Evolutionary conservation across 2,329 filamentous ascomycete genomes (phyloP).

Genomic region (Neobulgaria alba): DNA sequence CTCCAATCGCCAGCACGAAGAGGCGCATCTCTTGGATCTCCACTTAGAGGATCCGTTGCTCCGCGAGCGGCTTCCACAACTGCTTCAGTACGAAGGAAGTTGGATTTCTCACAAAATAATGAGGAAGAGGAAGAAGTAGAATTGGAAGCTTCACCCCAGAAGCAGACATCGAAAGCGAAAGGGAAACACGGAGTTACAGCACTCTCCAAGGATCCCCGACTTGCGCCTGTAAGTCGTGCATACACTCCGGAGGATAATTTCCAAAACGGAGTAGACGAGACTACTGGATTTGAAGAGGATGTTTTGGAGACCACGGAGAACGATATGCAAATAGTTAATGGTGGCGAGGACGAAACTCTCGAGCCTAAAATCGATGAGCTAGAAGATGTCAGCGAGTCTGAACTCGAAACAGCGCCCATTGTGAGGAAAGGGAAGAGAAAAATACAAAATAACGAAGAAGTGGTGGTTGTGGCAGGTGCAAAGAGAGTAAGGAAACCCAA

Average conservation of each 20-base stretch:
- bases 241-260: constrained; percentile 3
- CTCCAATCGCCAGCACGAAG: constrained; percentile 29
- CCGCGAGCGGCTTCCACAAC: constrained; percentile 8
- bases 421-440: constrained; percentile 14
- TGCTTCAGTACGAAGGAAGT: constrained; percentile 22
- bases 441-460: constrained; percentile 1
- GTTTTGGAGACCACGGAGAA: constrained; percentile 37
- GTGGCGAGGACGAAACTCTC: constrained; percentile 23
- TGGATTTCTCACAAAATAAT: constrained; percentile 26
- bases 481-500: constrained; percentile 25
- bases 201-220: constrained; percentile 16
- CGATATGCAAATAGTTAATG: constrained; percentile 18
- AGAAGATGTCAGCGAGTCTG: constrained; percentile 23
- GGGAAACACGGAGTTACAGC: no score
- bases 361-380: constrained; percentile 21
- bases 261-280: constrained; percentile 17
- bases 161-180: no score
- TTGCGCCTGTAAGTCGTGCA: constrained; percentile 8
- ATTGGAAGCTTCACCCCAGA: constrained; percentile 11
- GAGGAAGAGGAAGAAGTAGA: constrained; percentile 9
- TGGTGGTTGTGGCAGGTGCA: constrained; percentile 17
- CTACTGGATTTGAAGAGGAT: constrained; percentile 36
- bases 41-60: constrained; percentile 18
- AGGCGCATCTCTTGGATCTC: constrained; percentile 26
- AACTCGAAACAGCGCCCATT: constrained; percentile 13